Base-by-base conservation (phyloP, 139 green algal genomes). In the Closterium sp. region DNA sequence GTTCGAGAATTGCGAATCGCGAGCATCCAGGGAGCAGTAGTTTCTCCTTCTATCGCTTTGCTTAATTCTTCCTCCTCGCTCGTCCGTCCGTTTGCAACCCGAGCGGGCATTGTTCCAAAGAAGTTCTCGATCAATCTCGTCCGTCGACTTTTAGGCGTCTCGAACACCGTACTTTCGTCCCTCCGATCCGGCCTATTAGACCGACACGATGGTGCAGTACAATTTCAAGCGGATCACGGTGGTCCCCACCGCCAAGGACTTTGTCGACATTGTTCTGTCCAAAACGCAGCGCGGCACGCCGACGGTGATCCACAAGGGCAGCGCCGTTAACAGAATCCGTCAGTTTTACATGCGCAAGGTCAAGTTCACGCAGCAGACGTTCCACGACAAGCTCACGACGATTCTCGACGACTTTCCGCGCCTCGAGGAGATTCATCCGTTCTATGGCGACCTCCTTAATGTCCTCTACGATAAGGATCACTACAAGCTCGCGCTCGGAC, bases 301-400 rank as follows among this genome's bases (percentile, higher is more conserved):
- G n/a, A 99, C 98, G 7, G 98, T 99, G 9, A 97, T 99, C 30
- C 98, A 99, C 95, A 98, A 98, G 97, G 97, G 91, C 89, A 99
- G 97, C 96, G 93, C 95, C 27, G 99, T 99, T 88, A 97, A 97
- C 91, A 96, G 98, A 84, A 99, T 99, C 91, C 96, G 98, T n/a
- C 96, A 97, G 93, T 99, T 99, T 89, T 99, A 99, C 96, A 99
- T 99, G 98, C 97, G 98, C 89, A 99, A 99, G 95, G 98, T 98
- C 30, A 96, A 99, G 93, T 98, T 97, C 91, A 99, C 98, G 7
- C 96, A 98, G 92, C 89, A 91, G n/a, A 99, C 95, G 91, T 99
- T 97, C 97, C 96, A 99, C 93, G 98, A 99, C 50, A 97, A 97
- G 93, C 95, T 99, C 3, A 96, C 96, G 2, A 94, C 95, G 17